Evolutionary conservation across 2,329 filamentous ascomycete species (phyloP).

Genomic region (Apiospora aurea): DNA sequence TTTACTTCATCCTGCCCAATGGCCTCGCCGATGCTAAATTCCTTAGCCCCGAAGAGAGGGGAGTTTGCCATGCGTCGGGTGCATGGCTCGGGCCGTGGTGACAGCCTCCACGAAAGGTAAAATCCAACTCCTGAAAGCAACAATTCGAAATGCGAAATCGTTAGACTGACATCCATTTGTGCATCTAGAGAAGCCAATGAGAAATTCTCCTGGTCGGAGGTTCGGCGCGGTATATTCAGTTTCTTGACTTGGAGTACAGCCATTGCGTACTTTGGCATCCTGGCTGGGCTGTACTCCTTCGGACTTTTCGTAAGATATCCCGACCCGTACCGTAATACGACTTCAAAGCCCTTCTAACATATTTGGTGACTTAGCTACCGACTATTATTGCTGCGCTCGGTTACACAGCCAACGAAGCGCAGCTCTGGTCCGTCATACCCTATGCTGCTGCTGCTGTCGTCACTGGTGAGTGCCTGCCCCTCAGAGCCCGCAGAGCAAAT

Average conservation of each 20-base stretch:
- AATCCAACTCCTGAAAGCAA: slow-evolving; percentile 1
- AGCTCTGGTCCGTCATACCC: slow-evolving; percentile 69
- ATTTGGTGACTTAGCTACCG: slow-evolving; percentile 53
- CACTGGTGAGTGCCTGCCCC: slow-evolving; percentile 49
- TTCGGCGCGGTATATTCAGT: slow-evolving; percentile 65
- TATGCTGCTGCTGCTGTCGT: slow-evolving; percentile 66
- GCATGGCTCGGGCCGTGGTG: slow-evolving; percentile 26
- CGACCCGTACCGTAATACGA: not conserved
- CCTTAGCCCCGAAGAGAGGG: slow-evolving; percentile 58
- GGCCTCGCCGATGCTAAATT: slow-evolving; percentile 60
- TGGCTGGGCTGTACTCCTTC: slow-evolving; percentile 67
- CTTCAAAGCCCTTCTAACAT: not conserved
- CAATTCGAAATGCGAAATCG: not conserved
- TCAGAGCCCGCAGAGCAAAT: not conserved
- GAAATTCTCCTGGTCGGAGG: slow-evolving; percentile 66
- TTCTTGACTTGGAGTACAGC: slow-evolving; percentile 70
- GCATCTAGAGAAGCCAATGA: slow-evolving; percentile 47
- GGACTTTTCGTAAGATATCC: slow-evolving; percentile 62
- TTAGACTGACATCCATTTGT: slow-evolving; percentile 25
- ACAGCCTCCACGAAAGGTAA: not conserved
- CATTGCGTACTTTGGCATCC: slow-evolving; percentile 65
- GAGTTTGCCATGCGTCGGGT: slow-evolving; percentile 55
- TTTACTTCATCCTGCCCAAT: slow-evolving; percentile 63
- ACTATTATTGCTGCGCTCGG: slow-evolving; percentile 69
- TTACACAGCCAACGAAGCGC: slow-evolving; percentile 61